Percentiles rank a stretch among this genome's conserved stretches.
Conservation (phyloP, 306 rosid species). For the Gastrolobium bilobum region DNA sequence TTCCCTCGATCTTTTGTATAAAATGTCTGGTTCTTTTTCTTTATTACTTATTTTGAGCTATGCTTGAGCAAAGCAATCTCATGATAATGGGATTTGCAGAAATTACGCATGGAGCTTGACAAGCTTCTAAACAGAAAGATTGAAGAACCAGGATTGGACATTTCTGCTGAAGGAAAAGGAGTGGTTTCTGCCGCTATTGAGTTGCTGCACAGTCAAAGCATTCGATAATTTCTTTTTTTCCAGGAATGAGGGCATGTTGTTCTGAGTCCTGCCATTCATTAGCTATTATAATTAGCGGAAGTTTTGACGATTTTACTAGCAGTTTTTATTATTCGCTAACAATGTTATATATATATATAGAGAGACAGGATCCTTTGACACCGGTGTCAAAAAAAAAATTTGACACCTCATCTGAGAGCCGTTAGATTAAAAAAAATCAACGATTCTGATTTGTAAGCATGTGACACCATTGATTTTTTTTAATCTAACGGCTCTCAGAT, state of each 20-base stretch:
- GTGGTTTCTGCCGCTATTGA: conserved; percentile 90
- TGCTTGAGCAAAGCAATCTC: conserved; percentile 37
- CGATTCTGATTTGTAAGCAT: too few relatives aligned
- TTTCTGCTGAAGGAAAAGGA: conserved; percentile 78
- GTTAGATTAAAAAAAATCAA: too few relatives aligned
- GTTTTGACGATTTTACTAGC: conserved; percentile 40
- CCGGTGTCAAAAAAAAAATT: too few relatives aligned
- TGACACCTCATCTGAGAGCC: too few relatives aligned
- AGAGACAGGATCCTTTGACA: too few relatives aligned
- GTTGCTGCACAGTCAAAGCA: conserved; percentile 73
- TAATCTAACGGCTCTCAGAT: too few relatives aligned
- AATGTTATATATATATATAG: neutral
- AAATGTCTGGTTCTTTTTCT: conserved; percentile 18
- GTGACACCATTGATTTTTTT: too few relatives aligned
- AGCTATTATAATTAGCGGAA: conserved; percentile 24
- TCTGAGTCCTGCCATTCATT: conserved; percentile 28
- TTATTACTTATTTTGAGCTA: neutral
- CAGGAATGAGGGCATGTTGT: neutral
- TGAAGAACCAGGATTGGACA: conserved; percentile 81
- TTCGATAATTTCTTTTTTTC: conserved; percentile 23
- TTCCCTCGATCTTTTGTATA: conserved; percentile 23
- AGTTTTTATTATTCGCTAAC: conserved; percentile 35
- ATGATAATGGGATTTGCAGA: conserved; percentile 61
- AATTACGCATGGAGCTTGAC: conserved; percentile 86
- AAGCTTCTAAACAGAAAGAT: conserved; percentile 86